These are phyloP conservation scores for Gaertneriomyces sp. DNA, from an alignment of 192 early-diverging fungal species.

Conservation along the genomic window DNA sequence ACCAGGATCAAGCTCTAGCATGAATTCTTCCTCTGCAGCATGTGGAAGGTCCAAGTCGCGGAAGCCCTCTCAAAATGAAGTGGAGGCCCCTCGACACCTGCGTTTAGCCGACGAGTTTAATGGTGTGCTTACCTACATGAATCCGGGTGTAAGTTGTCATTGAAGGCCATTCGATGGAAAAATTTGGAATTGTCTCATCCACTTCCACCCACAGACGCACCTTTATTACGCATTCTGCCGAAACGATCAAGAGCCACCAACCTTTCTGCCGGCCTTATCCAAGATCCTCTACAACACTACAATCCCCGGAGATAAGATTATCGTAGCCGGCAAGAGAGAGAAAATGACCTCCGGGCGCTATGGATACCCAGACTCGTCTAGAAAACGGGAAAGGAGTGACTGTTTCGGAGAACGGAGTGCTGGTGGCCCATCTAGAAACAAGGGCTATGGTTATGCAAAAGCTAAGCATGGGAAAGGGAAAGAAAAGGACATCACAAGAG, in stretches of 20 bases:
- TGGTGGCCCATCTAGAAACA: no score
- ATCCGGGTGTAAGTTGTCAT: slow-evolving; percentile 5
- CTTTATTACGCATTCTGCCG: slow-evolving; percentile 19
- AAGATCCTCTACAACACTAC: slow-evolving; percentile 16
- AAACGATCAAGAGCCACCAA: slow-evolving; percentile 1
- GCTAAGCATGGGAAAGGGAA: no score
- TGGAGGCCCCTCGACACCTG: slow-evolving; percentile 3
- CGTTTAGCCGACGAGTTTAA: slow-evolving; percentile 14
- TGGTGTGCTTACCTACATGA: slow-evolving; percentile 13
- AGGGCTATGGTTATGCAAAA: no score
- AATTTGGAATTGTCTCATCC: neutral
- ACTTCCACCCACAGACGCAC: neutral
- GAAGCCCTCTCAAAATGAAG: neutral
- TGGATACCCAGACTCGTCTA: no score
- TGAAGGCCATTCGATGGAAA: neutral
- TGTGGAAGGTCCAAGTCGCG: no score
- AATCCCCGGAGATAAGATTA: neutral
- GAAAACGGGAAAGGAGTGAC: no score
- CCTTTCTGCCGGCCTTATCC: slow-evolving; percentile 11
- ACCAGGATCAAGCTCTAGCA: no score
- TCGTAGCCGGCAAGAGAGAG: no score
- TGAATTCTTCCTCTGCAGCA: no score
- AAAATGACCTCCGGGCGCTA: no score
- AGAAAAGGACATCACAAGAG: no score
- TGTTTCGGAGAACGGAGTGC: no score